These are phyloP conservation scores for Porphyrellus cyaneotinctus DNA, from an alignment of 768 basidiomycete genomes.

Conservation along the genomic window DNA sequence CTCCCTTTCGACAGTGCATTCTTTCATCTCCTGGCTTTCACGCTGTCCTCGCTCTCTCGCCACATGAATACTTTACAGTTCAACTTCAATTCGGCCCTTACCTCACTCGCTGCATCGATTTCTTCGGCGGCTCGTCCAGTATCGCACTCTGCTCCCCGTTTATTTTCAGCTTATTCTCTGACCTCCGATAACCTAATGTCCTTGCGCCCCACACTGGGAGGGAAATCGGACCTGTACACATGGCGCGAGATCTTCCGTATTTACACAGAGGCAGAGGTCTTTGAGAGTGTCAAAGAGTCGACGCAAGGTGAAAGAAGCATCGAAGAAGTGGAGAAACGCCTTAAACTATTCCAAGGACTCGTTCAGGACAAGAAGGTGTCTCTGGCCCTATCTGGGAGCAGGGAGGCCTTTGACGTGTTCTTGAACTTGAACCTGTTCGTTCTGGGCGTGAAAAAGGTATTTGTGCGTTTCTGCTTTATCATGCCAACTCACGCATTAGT, in stretches of 20 bases:
- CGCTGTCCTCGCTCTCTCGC: conserved; percentile 50
- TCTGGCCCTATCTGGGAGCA: conserved; percentile 54
- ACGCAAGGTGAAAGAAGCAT: conserved; percentile 62
- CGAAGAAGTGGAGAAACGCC: conserved; percentile 64
- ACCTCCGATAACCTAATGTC: conserved; percentile 17
- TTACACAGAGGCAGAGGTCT: conserved; percentile 82
- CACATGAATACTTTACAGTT: conserved; percentile 50
- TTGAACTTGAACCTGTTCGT: conserved; percentile 73
- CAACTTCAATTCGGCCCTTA: conserved; percentile 47
- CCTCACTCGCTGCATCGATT: conserved; percentile 42
- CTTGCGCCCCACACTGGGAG: conserved; percentile 38
- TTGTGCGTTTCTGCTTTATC: neutral
- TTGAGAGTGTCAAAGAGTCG: conserved; percentile 66
- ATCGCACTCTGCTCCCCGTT: conserved; percentile 25
- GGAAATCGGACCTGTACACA: conserved; percentile 63
- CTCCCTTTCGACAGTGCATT: conserved; percentile 79
- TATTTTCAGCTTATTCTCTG: conserved; percentile 35
- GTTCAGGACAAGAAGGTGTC: conserved; percentile 48
- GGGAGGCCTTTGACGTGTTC: conserved; percentile 63
- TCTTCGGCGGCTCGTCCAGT: conserved; percentile 32
- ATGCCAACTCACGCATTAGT: neutral
- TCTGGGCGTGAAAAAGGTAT: conserved; percentile 75
- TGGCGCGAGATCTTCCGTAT: conserved; percentile 91
- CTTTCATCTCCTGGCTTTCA: conserved; percentile 65
- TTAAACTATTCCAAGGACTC: conserved; percentile 59